A percentile compares a stretch with the other conserved stretches of the same genome.
phyloP scores from a whole-genome alignment of 169 alveolate genomes.

The Eimeria nieschulzi region DNA sequence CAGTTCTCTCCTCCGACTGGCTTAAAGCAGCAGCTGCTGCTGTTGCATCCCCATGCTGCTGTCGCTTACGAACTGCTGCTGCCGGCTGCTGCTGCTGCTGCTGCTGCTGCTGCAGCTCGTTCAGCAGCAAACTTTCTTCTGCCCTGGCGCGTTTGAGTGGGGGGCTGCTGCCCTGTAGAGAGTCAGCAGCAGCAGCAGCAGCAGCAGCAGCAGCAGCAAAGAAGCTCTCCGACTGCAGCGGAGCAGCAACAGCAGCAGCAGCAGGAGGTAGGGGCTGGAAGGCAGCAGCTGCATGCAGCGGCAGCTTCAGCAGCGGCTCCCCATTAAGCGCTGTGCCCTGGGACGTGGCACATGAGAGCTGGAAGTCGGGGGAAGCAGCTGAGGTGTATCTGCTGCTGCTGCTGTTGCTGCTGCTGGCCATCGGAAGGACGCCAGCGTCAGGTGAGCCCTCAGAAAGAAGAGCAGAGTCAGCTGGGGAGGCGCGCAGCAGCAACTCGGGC shows the following conservation, averaged over 20 bases:
- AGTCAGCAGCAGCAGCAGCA: not conserved
- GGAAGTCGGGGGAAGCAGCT: too few relatives aligned
- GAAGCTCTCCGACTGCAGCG: constrained; percentile 29
- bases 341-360: too few relatives aligned
- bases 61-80: constrained; percentile 20
- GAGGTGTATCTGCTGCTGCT: not conserved
- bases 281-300: not conserved
- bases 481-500: constrained; percentile 11
- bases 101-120: constrained; percentile 57
- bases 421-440: not conserved
- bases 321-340: too few relatives aligned
- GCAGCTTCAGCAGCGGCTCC: too few relatives aligned
- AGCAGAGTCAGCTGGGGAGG: constrained; percentile 29
- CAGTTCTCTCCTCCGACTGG: not conserved
- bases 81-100: constrained; percentile 18
- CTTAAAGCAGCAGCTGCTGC: constrained; percentile 1
- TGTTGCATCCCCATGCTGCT: constrained; percentile 8
- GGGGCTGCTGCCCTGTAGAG: constrained; percentile 38
- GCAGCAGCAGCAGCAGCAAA: constrained; percentile 58
- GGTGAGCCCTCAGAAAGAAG: constrained; percentile 47
- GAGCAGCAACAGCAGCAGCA: constrained; percentile 52
- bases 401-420: constrained; percentile 28
- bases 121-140: constrained; percentile 29
- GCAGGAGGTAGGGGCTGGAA: constrained; percentile 58
- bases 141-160: not conserved